These are phyloP conservation scores for Sanghuangporus sanghuang DNA, from an alignment of 1,284 basidiomycete species.

Conservation along the genomic window DNA sequence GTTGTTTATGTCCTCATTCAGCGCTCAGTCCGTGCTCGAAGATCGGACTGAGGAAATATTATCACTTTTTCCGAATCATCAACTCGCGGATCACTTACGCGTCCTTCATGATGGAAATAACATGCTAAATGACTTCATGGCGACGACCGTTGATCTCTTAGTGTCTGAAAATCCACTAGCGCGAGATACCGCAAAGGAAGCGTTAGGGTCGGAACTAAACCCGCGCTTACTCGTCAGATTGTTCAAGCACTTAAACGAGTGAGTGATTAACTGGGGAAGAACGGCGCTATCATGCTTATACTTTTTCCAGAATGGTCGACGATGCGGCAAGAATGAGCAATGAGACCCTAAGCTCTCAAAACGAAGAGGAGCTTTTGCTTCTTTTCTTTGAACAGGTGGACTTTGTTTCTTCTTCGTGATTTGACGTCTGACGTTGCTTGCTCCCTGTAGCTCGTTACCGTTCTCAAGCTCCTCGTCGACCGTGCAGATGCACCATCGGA, in stretches of 20 bases:
- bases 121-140: conserved; percentile 61
- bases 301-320: conserved; percentile 37
- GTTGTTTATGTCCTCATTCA: conserved; percentile 73
- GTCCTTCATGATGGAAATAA: conserved; percentile 51
- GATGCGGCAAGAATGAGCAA: conserved; percentile 32
- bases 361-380: conserved; percentile 49
- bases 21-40: conserved; percentile 60
- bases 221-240: conserved; percentile 62
- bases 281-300: neutral
- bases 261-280: conserved; percentile 26
- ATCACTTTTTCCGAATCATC: conserved; percentile 50
- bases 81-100: conserved; percentile 69
- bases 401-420: neutral
- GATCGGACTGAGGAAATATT: conserved; percentile 44
- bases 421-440: conserved; percentile 9
- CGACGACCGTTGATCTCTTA: conserved; percentile 66
- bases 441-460: conserved; percentile 53
- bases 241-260: conserved; percentile 72
- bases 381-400: conserved; percentile 73
- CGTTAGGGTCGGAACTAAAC: conserved; percentile 74
- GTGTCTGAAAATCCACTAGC: conserved; percentile 58
- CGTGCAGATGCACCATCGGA: conserved; percentile 56
- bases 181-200: conserved; percentile 74
- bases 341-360: conserved; percentile 17
- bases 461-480: conserved; percentile 74